These are phyloP conservation scores for Plasmodium falciparum DNA, from an alignment of 169 alveolate species.

Conservation along the genomic window DNA sequence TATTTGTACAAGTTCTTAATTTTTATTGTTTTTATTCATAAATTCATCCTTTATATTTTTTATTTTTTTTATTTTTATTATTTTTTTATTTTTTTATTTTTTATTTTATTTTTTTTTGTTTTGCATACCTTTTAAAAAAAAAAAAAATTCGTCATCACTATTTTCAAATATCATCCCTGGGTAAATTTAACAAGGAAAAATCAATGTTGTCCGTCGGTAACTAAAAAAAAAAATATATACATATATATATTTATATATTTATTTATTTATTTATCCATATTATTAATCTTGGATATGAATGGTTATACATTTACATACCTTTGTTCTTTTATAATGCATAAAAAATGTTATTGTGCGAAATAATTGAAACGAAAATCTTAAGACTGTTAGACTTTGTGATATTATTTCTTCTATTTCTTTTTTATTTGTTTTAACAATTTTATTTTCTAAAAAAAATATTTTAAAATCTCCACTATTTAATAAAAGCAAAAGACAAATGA, in stretches of 20 bases:
- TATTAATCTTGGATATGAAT: neutral
- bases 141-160: neutral
- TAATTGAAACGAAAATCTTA: conserved; percentile 61
- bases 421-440: conserved; percentile 34
- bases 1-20: neutral
- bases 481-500: conserved; percentile 34
- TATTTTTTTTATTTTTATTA: neutral
- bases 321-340: conserved; percentile 60
- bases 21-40: neutral
- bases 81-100: neutral
- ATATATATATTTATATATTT: neutral
- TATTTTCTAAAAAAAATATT: conserved; percentile 27
- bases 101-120: conserved; percentile 17
- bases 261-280: neutral
- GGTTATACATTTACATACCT: neutral
- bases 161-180: conserved; percentile 33
- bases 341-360: conserved; percentile 60
- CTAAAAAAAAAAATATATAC: conserved; percentile 7
- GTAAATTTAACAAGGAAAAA: conserved; percentile 47
- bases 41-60: neutral
- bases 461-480: conserved; percentile 70
- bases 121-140: neutral
- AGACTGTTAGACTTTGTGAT: conserved; percentile 57
- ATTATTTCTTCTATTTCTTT: conserved; percentile 66
- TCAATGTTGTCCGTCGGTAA: conserved; percentile 62